Conservation (phyloP, 345 rosid species). For the Salix purpurea region DNA sequence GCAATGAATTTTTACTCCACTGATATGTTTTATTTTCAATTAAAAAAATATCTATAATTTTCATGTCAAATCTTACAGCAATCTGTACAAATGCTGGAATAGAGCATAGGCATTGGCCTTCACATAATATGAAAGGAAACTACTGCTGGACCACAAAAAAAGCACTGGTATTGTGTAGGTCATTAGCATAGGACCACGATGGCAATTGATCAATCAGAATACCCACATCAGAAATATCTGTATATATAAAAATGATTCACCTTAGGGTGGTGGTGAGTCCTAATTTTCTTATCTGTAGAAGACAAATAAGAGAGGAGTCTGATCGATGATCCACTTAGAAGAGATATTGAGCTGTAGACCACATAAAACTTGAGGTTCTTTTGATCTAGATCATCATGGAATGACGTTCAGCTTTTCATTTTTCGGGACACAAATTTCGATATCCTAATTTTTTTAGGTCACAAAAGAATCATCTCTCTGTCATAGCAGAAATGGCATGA, state of each 20-base stretch:
- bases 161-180: neutral
- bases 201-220: neutral
- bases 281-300: slow-evolving; percentile 30
- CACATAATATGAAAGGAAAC: neutral
- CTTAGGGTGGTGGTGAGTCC: slow-evolving; percentile 24
- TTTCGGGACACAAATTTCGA: neutral
- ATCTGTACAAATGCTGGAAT: neutral
- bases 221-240: neutral
- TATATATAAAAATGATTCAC: neutral
- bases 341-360: neutral
- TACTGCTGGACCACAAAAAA: neutral
- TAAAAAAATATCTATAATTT: neutral
- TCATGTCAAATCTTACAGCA: neutral
- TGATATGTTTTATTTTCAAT: neutral
- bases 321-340: slow-evolving; percentile 29
- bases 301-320: slow-evolving; percentile 20
- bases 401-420: slow-evolving; percentile 2
- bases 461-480: neutral
- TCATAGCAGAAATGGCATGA: neutral
- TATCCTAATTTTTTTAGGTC: neutral
- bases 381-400: neutral
- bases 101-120: neutral
- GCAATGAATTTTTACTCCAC: too few species aligned
- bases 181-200: neutral
- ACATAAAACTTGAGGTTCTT: neutral